These are phyloP conservation scores for Corymbia maculata DNA, from an alignment of 345 rosid genomes.

Conservation along the genomic window DNA sequence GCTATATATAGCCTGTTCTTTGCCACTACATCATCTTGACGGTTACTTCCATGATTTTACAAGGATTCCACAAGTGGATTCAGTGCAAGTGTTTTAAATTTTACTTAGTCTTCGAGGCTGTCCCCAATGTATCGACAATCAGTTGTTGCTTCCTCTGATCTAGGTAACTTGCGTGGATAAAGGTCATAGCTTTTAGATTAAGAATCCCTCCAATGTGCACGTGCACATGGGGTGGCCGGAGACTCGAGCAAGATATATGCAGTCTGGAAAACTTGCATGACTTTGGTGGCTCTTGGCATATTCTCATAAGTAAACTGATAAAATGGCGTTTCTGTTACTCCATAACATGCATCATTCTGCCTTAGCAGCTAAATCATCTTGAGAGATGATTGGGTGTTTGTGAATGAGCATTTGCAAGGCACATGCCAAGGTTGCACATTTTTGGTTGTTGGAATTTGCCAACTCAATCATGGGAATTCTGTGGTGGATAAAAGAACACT, in stretches of 20 bases:
- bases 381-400: neutral
- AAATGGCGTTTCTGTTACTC: neutral
- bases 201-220: neutral
- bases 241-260: neutral
- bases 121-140: neutral
- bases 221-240: neutral
- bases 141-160: neutral
- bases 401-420: neutral
- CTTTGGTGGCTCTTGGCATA: neutral
- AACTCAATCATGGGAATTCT: neutral
- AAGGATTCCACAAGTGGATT: neutral
- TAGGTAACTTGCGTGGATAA: neutral
- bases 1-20: neutral
- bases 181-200: neutral
- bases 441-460: neutral
- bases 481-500: neutral
- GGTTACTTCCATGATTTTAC: neutral
- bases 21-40: neutral
- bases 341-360: neutral
- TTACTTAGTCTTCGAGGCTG: neutral
- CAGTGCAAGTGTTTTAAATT: neutral
- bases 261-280: neutral
- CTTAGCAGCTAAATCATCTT: neutral
- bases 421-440: neutral
- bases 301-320: neutral